Conservation (phyloP, 1,139 yeast genomes). For the Suhomyces kunorum region DNA sequence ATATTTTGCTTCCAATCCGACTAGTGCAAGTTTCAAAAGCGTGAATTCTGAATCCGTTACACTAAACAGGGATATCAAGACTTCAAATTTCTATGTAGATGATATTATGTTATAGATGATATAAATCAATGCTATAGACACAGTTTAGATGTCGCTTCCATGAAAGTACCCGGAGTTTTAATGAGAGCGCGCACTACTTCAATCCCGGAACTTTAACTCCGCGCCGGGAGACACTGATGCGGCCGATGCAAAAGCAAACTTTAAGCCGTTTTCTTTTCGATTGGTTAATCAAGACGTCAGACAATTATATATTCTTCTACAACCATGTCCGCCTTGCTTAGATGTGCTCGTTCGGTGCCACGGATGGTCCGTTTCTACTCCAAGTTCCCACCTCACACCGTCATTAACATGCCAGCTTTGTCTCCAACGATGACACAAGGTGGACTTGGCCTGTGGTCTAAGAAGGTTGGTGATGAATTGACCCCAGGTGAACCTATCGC, state of each 20-base stretch:
- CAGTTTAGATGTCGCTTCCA: no score
- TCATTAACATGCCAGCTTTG: constrained; percentile 86
- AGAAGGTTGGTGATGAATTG: constrained; percentile 83
- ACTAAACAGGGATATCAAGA: background rate
- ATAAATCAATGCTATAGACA: no score
- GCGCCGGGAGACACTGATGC: constrained; percentile 31
- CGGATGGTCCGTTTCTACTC: constrained; percentile 42
- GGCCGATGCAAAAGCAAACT: constrained; percentile 16
- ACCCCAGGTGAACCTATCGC: constrained; percentile 92
- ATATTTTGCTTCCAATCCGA: constrained; percentile 21
- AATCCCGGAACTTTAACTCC: constrained; percentile 23
- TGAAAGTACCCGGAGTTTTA: no score
- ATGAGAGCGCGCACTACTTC: constrained; percentile 2
- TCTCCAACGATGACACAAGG: constrained; percentile 99
- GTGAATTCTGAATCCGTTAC: background rate
- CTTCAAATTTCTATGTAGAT: background rate
- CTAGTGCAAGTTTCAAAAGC: background rate
- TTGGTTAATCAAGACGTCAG: constrained; percentile 6
- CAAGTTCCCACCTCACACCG: constrained; percentile 64
- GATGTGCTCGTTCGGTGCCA: constrained; percentile 15
- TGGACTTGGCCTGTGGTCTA: constrained; percentile 84
- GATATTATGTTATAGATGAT: background rate
- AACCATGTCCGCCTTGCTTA: constrained; percentile 15
- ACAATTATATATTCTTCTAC: constrained; percentile 7
- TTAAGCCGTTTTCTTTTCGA: constrained; percentile 9